A percentile compares a stretch with the other conserved stretches of the same genome.
Evolutionary conservation across 75 land plant genomes (phyloP).

Genomic region (Cryptomeria japonica): DNA sequence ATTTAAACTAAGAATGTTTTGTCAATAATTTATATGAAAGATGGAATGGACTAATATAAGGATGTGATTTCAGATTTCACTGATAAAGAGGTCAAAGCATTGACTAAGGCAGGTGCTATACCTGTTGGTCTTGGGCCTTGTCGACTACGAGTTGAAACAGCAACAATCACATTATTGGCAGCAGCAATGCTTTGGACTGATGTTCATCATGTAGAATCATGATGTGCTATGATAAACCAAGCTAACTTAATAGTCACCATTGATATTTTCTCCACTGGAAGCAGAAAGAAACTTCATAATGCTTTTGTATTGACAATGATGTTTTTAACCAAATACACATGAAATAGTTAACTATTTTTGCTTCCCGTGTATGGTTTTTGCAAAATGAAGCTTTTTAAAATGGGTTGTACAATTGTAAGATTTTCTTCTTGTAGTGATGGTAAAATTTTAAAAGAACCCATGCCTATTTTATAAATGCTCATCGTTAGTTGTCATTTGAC

Average conservation of each 20-base stretch:
- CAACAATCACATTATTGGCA: constrained; percentile 77
- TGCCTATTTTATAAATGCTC: background rate
- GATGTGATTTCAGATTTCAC: constrained; percentile 67
- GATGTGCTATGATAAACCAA: background rate
- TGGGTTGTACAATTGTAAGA: background rate
- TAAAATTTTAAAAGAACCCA: background rate
- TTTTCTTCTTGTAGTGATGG: background rate
- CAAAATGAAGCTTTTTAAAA: background rate
- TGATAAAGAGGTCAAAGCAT: constrained; percentile 49
- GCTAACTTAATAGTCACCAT: background rate
- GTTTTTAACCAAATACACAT: background rate
- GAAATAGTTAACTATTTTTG: constrained; percentile 5
- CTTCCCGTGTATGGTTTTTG: background rate
- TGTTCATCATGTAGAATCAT: constrained; percentile 18
- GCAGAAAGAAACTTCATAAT: background rate
- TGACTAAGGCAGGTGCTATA: constrained; percentile 70
- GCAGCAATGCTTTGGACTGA: constrained; percentile 74
- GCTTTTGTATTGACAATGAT: background rate
- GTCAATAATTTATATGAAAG: background rate
- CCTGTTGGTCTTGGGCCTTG: constrained; percentile 88
- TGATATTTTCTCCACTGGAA: background rate
- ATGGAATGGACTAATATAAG: constrained; percentile 1
- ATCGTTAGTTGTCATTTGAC: background rate
- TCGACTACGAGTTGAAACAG: constrained; percentile 89
- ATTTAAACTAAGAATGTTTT: background rate